Base-by-base conservation (phyloP, 768 basidiomycete species). In the Suillus subalutaceus region DNA sequence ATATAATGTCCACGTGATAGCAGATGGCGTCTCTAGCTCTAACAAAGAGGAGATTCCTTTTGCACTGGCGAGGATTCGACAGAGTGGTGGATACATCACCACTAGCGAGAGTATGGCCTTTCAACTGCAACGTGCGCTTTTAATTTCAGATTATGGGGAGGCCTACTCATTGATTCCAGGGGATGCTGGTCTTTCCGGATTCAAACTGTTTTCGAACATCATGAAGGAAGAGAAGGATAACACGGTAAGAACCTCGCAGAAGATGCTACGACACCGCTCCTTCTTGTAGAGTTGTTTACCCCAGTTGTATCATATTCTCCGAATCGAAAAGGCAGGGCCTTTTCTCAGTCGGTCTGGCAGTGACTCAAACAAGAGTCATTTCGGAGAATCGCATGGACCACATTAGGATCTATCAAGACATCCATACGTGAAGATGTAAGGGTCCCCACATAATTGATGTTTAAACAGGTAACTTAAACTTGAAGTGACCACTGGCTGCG, bases 51-150 rank as follows among this genome's bases (percentile, higher is more conserved):
- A 97, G 75, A 83, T 95, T 0, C 88, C 90, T 18, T 79, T 90
- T 68, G 93, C 94, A 0, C 79, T 95, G 44, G 88, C 84, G 0
- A 81, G 85, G 62, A 84, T 92, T 79, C 86, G 88, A 60, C 84
- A 85, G 63, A 86, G 84, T 20, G 96, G 96, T 0, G 94, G 88
- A 2, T 79, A 86, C 53, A 82, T 97, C 63, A 88, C 88, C 4
- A 93, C 93, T 0, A 93, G 91, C 72, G 96, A 97, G 74, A 91
- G 91, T 65, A 75, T 90, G 5, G 83, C 89, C 2, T 97, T 93
- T 74, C 87, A 94, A 70, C 81, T 96, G 10, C 86, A 94, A 73
- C 82, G 88, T 88, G 70, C 62, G 72, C 64, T 18, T 68, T 59
- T 37, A 58, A 38, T 64, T 64, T 12, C 43, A 44, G 62, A 63